A percentile compares a stretch with the other conserved stretches of the same genome.
Conservation (phyloP, 1,139 yeast species). For the Pichia sp. region DNA sequence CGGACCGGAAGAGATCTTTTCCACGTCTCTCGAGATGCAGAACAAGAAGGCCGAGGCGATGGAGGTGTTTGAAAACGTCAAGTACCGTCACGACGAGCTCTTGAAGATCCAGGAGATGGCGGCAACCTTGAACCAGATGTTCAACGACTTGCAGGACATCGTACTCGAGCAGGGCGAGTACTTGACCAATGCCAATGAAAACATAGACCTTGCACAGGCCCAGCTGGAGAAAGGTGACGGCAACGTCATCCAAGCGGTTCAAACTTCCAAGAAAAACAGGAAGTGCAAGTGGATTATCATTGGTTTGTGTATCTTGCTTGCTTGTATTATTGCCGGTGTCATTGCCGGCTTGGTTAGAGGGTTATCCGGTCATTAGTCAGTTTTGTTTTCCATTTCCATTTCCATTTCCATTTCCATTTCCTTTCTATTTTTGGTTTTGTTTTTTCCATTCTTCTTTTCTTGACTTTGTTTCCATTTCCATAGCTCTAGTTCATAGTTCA, state of each 20-base stretch:
- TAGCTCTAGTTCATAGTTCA: background rate
- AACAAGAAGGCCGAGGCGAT: conserved; percentile 19
- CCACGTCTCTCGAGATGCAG: conserved; percentile 19
- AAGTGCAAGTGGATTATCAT: conserved; percentile 22
- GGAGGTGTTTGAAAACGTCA: conserved; percentile 20
- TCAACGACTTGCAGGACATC: conserved; percentile 22
- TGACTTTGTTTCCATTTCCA: background rate
- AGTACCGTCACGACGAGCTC: conserved; percentile 22
- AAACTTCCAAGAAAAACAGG: conserved; percentile 19
- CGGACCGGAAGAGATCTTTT: conserved; percentile 19
- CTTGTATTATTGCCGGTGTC: conserved; percentile 18
- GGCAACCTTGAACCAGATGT: conserved; percentile 18
- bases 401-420: background rate
- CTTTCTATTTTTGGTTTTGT: background rate
- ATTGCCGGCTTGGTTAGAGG: conserved; percentile 21
- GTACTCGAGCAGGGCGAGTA: conserved; percentile 21
- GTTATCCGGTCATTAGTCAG: conserved; percentile 11
- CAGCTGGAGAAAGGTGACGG: conserved; percentile 25
- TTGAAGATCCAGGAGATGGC: conserved; percentile 21
- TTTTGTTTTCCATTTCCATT: background rate
- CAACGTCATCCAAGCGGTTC: conserved; percentile 19
- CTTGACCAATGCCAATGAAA: conserved; percentile 14
- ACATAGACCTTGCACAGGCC: conserved; percentile 13
- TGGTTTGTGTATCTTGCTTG: conserved; percentile 12
- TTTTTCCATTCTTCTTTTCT: background rate